Evolutionary conservation across 345 rosid species (phyloP), one percentile per base, ranked within the genome.

Genomic region (Linum tenue): DNA sequence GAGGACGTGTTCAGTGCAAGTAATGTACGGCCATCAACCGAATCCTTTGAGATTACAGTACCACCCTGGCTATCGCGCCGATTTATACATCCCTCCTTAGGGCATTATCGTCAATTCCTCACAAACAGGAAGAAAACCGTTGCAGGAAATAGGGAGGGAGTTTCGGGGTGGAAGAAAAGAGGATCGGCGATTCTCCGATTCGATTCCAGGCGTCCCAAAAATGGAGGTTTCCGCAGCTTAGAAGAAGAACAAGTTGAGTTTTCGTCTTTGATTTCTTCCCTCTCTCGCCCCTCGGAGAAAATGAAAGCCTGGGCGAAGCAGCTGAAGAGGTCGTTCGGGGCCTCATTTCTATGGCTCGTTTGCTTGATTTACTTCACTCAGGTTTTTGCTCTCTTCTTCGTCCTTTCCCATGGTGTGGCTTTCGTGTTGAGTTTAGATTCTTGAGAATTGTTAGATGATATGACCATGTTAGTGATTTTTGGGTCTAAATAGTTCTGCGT

Each of bases 311-410:
- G 94, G 83, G 35, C 84, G 40, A 83, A 77, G 64, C 86, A 77
- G 81, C 66, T 92, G 81, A 76, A 67, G 70, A 77, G 74, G 60
- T 84, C 87, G 60, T 90, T 88, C 56, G 97, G 96, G 3, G 68
- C 83, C 71, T 74, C 98, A 17, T 92, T 92, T 85, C 63, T 90
- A 39, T 92, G 97, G 98, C 89, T 92, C 31, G 75, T 92, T 70
- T 92, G 96, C 77, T 81, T 88, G 80, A 82, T 92, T 68, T 90
- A 92, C 79, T 92, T 90, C 78, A 90, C 96, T 14, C 98, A 92
- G 97, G 97, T 81, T 8, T 50, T 41, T n/a, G 37, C 31, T 12
- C 55, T 69, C 5, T 14, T 11, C 42, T 9, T 42, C 14, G 15
- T 43, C 11, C 56, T 39, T 42, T 51, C 17, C 11, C 50, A 14